These are phyloP conservation scores for Sporisorium iseilematis-ciliati DNA, from an alignment of 1,284 basidiomycete species.

Conservation along the genomic window DNA sequence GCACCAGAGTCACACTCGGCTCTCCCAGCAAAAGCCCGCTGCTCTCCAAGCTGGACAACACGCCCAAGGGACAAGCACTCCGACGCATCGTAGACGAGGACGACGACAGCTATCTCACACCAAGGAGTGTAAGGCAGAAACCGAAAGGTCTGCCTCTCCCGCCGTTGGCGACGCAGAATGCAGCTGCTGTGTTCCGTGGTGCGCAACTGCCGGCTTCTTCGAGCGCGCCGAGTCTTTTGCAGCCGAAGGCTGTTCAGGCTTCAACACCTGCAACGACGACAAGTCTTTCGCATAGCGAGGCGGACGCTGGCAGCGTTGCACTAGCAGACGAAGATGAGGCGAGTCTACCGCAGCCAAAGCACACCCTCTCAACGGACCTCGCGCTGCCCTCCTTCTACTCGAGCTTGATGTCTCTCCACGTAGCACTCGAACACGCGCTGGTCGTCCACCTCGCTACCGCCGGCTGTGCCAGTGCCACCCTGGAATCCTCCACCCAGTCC, in stretches of 20 bases:
- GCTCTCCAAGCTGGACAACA: conserved; percentile 16
- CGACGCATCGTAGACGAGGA: conserved; percentile 38
- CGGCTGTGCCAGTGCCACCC: conserved; percentile 48
- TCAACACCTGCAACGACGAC: not conserved
- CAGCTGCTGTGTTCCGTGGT: conserved; percentile 42
- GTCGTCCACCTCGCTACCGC: conserved; percentile 65
- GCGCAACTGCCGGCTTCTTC: conserved; percentile 19
- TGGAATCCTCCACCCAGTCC: conserved; percentile 27
- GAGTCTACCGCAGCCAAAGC: conserved; percentile 19
- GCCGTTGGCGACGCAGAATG: conserved; percentile 41
- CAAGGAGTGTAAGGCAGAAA: conserved; percentile 39
- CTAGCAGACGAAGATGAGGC: not conserved
- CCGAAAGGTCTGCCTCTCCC: conserved; percentile 33
- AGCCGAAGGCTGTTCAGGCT: not conserved
- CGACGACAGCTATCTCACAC: conserved; percentile 47
- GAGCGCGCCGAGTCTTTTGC: conserved; percentile 13
- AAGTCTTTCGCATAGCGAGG: conserved; percentile 16
- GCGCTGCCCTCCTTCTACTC: conserved; percentile 53
- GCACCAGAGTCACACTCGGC: conserved; percentile 35
- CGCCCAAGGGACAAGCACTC: conserved; percentile 28
- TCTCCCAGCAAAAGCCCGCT: conserved; percentile 38
- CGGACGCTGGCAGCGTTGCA: not conserved
- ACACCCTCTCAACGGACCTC: conserved; percentile 39
- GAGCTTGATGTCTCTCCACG: conserved; percentile 53
- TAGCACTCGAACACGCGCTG: conserved; percentile 62